Percentiles rank a stretch among this genome's conserved stretches.
Conservation (phyloP, 1,284 basidiomycete genomes). For the Sparassis latifolia region DNA sequence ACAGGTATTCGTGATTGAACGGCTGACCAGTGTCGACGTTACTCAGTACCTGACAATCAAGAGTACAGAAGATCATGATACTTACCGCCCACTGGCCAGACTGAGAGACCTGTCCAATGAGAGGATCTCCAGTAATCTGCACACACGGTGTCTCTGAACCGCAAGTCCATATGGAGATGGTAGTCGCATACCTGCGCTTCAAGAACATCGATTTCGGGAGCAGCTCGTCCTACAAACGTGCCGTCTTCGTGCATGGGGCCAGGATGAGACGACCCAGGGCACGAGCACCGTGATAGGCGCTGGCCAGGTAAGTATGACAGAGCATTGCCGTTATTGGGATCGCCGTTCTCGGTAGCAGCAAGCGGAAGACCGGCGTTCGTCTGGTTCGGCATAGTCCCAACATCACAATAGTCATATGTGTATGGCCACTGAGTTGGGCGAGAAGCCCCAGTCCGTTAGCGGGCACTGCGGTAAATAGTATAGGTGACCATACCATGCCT, state of each 20-base stretch:
- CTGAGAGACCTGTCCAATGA: constrained; percentile 36
- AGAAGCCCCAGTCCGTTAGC: neutral
- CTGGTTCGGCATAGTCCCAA: constrained; percentile 52
- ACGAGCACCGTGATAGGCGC: constrained; percentile 76
- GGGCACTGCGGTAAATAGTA: neutral
- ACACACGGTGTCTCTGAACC: neutral
- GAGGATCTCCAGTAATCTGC: constrained; percentile 21
- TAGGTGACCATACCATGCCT: constrained; percentile 31
- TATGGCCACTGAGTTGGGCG: constrained; percentile 39
- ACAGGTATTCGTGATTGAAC: constrained; percentile 38
- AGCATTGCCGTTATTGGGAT: constrained; percentile 25
- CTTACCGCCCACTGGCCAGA: constrained; percentile 39
- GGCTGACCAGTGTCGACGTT: constrained; percentile 25
- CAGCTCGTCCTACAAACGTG: constrained; percentile 69
- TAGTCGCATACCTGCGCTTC: constrained; percentile 34
- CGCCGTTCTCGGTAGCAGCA: constrained; percentile 35
- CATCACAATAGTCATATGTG: constrained; percentile 48
- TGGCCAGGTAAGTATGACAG: constrained; percentile 75
- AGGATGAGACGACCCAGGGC: constrained; percentile 73
- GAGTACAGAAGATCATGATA: neutral
- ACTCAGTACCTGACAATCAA: neutral
- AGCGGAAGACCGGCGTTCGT: constrained; percentile 31
- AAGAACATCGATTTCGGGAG: constrained; percentile 84
- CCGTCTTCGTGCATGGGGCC: constrained; percentile 59
- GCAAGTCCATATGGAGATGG: neutral